A percentile compares a stretch with the other conserved stretches of the same genome.
Evolutionary conservation across 768 basidiomycete genomes (phyloP).

Genomic region (Lentinula sp.): DNA sequence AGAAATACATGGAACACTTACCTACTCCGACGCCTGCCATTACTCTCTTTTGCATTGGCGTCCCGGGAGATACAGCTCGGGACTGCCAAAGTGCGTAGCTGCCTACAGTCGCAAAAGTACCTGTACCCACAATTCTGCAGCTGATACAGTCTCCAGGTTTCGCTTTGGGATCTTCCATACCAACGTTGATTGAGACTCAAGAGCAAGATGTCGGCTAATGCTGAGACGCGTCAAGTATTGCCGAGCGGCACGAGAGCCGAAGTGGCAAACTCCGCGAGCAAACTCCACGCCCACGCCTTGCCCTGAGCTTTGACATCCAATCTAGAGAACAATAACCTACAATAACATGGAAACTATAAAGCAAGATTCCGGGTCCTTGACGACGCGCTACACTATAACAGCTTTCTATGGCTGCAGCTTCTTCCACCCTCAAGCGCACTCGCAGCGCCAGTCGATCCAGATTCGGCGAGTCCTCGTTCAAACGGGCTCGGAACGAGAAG

Average conservation of each 20-base stretch:
- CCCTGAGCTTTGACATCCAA: background rate
- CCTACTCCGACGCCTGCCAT: conserved; percentile 60
- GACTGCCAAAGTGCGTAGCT: conserved; percentile 64
- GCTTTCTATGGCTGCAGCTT: background rate
- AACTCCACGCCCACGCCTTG: background rate
- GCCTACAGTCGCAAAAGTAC: conserved; percentile 55
- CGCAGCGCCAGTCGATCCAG: background rate
- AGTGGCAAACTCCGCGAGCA: background rate
- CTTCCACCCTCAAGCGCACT: background rate
- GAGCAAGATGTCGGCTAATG: background rate
- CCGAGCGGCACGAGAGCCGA: background rate
- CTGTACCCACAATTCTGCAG: conserved; percentile 65
- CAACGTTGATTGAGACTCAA: background rate
- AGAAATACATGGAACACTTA: conserved; percentile 20
- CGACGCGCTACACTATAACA: background rate
- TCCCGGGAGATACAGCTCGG: conserved; percentile 57
- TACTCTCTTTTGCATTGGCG: conserved; percentile 51
- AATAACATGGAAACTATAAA: background rate
- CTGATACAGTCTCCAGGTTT: conserved; percentile 50
- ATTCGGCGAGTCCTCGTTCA: background rate
- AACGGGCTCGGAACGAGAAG: background rate
- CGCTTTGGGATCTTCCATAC: background rate
- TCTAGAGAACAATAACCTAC: background rate
- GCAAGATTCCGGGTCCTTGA: background rate
- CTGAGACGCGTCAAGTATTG: background rate